phyloP scores from a whole-genome alignment of 306 rosid genomes.

The Rosa multiflora region DNA sequence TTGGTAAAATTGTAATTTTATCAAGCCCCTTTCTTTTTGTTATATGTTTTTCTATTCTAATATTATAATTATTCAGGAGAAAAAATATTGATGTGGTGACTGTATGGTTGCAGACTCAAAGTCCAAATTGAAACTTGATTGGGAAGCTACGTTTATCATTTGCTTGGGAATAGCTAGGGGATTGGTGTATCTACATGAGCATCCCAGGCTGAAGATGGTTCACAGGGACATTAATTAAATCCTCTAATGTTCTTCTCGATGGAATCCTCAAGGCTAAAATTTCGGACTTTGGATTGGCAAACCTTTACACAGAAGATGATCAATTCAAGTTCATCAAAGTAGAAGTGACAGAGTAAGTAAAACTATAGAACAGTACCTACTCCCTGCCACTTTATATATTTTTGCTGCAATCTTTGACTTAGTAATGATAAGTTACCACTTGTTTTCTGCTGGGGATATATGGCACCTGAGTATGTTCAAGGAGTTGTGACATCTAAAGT shows the following conservation, averaged over 20 bases:
- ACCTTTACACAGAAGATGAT: too few relatives aligned
- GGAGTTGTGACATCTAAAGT: too few relatives aligned
- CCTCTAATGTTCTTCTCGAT: conserved; percentile 21
- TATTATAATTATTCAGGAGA: too few relatives aligned
- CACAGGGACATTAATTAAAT: conserved; percentile 11
- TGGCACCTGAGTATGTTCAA: too few relatives aligned
- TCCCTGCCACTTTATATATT: too few relatives aligned
- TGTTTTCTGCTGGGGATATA: too few relatives aligned
- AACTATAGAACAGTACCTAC: too few relatives aligned
- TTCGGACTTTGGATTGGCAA: conserved; percentile 7
- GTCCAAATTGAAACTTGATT: neutral
- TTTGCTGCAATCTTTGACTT: too few relatives aligned
- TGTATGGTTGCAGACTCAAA: neutral
- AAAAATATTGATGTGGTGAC: neutral
- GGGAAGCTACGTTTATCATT: conserved; percentile 5
- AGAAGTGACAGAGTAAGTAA: neutral
- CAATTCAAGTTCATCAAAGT: neutral
- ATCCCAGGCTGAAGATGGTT: conserved; percentile 1
- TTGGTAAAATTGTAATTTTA: too few relatives aligned
- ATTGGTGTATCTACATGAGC: neutral
- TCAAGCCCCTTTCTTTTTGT: too few relatives aligned
- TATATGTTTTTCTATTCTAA: too few relatives aligned
- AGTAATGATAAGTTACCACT: too few relatives aligned
- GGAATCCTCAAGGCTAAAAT: neutral
- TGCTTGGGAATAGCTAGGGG: conserved; percentile 9